These are phyloP conservation scores for Akebia trifoliata DNA, from an alignment of 164 flowering plant genomes.

Conservation along the genomic window DNA sequence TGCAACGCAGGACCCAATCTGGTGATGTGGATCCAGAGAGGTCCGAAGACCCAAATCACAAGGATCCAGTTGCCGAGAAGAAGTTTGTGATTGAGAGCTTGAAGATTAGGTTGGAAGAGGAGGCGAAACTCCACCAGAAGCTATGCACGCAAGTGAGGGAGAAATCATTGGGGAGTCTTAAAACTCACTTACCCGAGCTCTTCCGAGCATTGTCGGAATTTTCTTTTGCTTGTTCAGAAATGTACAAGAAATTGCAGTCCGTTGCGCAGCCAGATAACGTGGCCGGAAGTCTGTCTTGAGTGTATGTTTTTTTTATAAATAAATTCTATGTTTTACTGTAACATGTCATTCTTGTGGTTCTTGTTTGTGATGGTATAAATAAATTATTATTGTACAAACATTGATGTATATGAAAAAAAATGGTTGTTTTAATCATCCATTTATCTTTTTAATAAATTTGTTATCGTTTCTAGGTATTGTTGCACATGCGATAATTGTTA, in stretches of 20 bases:
- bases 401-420: no score
- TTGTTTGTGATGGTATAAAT: no score
- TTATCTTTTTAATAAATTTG: no score
- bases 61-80: conserved; percentile 47
- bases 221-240: conserved; percentile 41
- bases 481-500: no score
- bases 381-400: no score
- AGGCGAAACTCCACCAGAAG: conserved; percentile 51
- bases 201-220: conserved; percentile 67
- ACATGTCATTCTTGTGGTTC: no score
- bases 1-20: conserved; percentile 26
- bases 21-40: conserved; percentile 50
- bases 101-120: conserved; percentile 68
- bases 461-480: no score
- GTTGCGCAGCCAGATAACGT: conserved; percentile 28
- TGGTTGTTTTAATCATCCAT: no score
- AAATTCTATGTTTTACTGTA: background rate
- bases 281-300: conserved; percentile 17
- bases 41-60: conserved; percentile 35
- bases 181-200: conserved; percentile 70
- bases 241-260: conserved; percentile 44
- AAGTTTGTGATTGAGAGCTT: conserved; percentile 49
- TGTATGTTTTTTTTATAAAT: background rate
- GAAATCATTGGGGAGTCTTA: conserved; percentile 73
- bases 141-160: conserved; percentile 81